Evolutionary conservation across 2,329 filamentous ascomycete genomes (phyloP).

Genomic region (Emericellopsis cladophorae): DNA sequence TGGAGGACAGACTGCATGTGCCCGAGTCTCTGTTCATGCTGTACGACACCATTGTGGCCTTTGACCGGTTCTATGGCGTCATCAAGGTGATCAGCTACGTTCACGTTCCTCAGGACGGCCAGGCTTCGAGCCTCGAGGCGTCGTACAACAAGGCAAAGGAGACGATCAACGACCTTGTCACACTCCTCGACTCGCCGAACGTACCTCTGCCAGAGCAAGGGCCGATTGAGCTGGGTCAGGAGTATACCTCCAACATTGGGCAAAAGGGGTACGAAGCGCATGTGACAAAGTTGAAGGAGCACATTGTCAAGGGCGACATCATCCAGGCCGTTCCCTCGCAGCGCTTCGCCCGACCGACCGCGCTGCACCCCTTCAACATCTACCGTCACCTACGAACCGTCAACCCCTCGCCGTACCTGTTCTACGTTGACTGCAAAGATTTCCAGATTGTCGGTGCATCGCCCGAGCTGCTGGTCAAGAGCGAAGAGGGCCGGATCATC

Average conservation of each 20-base stretch:
- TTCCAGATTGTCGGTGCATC: conserved; percentile 95
- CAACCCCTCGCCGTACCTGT: conserved; percentile 94
- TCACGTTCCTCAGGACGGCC: conserved; percentile 45
- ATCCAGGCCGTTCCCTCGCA: conserved; percentile 97
- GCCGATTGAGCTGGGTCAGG: conserved; percentile 57
- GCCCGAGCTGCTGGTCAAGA: conserved; percentile 88
- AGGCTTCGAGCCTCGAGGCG: conserved; percentile 38
- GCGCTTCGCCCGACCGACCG: conserved; percentile 78
- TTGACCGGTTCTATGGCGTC: conserved; percentile 88
- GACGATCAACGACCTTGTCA: conserved; percentile 54
- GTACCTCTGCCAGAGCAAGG: conserved; percentile 66
- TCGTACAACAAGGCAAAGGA: conserved; percentile 54
- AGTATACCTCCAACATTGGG: conserved; percentile 89
- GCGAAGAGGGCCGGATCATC: conserved; percentile 74
- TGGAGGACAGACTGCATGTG: conserved; percentile 79
- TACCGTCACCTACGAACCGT: conserved; percentile 94
- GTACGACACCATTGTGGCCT: conserved; percentile 85
- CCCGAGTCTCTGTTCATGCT: conserved; percentile 96
- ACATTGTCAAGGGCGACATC: conserved; percentile 86
- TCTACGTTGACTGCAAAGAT: conserved; percentile 82
- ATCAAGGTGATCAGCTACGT: conserved; percentile 92
- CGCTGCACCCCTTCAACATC: conserved; percentile 92
- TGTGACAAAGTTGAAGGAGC: conserved; percentile 73
- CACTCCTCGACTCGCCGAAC: conserved; percentile 59
- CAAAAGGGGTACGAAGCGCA: conserved; percentile 81